Base-by-base conservation (phyloP, 495 filamentous ascomycete genomes). In the Corynascus novoguineensis region DNA sequence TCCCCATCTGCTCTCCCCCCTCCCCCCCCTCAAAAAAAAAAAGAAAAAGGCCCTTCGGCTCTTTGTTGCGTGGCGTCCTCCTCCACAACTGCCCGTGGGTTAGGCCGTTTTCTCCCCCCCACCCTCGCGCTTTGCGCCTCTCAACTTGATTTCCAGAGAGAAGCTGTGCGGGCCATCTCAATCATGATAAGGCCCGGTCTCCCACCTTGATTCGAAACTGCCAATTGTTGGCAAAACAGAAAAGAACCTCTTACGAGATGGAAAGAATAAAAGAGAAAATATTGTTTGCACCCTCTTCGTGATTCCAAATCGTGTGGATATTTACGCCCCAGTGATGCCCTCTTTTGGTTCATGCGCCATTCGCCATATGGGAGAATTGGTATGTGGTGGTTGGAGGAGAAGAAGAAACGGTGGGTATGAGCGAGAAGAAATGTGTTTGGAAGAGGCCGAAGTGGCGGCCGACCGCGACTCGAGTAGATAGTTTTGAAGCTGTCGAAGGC, bases 341-440 rank as follows among this genome's bases (percentile, higher is more conserved):
- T 69, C 60, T 69, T 69, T 67, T 63, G 56, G 44, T 62, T 64
- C 59, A 64, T 70, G 60, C 67, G 67, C 67, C 67, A 64, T 70
- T 68, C 67, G 63, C 67, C 65, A 56, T 51, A 32, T 58, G 53
- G 57, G 58, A 62, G 59, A 66, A 45, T 50, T 53, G 60, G 63
- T 59, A 61, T 64, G 54, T 64, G 57, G 50, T 54, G 51, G 40
- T 44, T 37, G 38, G 55, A 40, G 25, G 38, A 51, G 19, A 47
- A 40, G 46, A 27, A 55, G 50, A 57, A 53, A 42, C 57, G 50
- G 46, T 60, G 60, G 54, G 60, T 64, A 60, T 65, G 60, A 59
- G 47, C 62, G 63, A 60, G 45, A 59, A 67, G 50, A 47, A n/a
- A n/a, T n/a, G n/a, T n/a, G n/a, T n/a, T 38, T 31, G 53, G 48